Evolutionary conservation across 2,329 filamentous ascomycete species (phyloP).

Genomic region (Penicillium sumatraense): DNA sequence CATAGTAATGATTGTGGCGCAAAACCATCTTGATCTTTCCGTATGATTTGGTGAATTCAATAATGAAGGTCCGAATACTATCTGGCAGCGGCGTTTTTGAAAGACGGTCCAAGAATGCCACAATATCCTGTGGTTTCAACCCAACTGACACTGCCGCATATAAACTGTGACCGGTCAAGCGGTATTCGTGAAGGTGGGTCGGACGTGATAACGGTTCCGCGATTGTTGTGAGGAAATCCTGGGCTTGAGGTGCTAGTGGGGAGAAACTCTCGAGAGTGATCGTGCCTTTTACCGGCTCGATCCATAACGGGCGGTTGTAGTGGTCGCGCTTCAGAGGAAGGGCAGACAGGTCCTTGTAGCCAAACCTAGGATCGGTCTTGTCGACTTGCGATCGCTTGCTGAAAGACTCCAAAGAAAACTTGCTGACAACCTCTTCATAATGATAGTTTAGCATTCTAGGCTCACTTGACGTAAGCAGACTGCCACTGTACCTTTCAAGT

Average conservation of each 20-base stretch:
- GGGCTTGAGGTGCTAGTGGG: slow-evolving; percentile 80
- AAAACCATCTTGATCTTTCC: slow-evolving; percentile 95
- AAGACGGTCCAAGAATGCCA: slow-evolving; percentile 82
- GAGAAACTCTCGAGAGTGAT: slow-evolving; percentile 96
- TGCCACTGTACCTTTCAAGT: slow-evolving; percentile 48
- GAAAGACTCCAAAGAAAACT: slow-evolving; percentile 59
- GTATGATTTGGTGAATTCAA: slow-evolving; percentile 84
- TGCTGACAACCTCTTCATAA: slow-evolving; percentile 52
- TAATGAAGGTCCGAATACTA: slow-evolving; percentile 77
- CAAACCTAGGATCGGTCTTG: slow-evolving; percentile 60
- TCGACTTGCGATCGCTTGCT: slow-evolving; percentile 51
- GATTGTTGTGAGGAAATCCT: slow-evolving; percentile 95
- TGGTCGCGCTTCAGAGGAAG: slow-evolving; percentile 86
- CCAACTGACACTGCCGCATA: slow-evolving; percentile 96
- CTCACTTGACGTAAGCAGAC: slow-evolving; percentile 15
- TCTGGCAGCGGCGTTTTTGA: slow-evolving; percentile 86
- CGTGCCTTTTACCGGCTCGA: slow-evolving; percentile 81
- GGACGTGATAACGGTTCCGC: slow-evolving; percentile 91
- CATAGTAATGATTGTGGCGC: slow-evolving; percentile 91
- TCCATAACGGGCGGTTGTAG: slow-evolving; percentile 88
- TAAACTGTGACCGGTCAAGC: slow-evolving; percentile 86
- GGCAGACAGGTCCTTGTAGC: slow-evolving; percentile 77
- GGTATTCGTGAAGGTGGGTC: slow-evolving; percentile 90
- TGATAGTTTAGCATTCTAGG: slow-evolving; percentile 26
- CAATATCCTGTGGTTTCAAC: slow-evolving; percentile 86